Percentiles rank a stretch among this genome's conserved stretches.
These are phyloP conservation scores for Penicillium paneum DNA, from an alignment of 2,329 filamentous ascomycete genomes.

Conservation along the genomic window DNA sequence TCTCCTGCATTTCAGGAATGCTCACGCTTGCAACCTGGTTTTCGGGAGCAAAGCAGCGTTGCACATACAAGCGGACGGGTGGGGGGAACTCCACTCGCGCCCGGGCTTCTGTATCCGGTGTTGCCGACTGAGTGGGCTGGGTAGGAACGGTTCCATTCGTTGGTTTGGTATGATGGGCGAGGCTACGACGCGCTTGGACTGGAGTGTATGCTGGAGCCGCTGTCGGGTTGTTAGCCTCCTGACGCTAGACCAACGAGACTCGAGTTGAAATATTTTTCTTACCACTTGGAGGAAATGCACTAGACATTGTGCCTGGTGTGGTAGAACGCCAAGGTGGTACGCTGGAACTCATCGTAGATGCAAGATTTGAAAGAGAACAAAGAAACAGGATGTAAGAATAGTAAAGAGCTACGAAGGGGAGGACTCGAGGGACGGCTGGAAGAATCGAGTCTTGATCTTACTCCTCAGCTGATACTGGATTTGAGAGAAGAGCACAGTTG, in stretches of 20 bases:
- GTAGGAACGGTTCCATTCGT: conserved; percentile 22
- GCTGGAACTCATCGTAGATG: conserved; percentile 38
- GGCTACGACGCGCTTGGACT: conserved; percentile 61
- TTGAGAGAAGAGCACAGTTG: neutral
- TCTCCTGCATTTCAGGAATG: conserved; percentile 72
- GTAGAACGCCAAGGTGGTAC: conserved; percentile 41
- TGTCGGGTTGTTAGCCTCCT: conserved; percentile 21
- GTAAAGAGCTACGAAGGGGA: conserved; percentile 16
- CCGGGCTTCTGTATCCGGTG: conserved; percentile 40
- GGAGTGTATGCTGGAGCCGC: conserved; percentile 57
- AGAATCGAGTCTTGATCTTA: conserved; percentile 4
- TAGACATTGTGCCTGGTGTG: conserved; percentile 29
- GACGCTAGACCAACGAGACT: neutral
- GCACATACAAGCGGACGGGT: conserved; percentile 83
- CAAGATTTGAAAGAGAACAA: conserved; percentile 13
- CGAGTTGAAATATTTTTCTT: conserved; percentile 15
- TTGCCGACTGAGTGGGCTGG: conserved; percentile 26
- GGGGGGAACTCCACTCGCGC: conserved; percentile 71
- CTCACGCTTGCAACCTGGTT: conserved; percentile 63
- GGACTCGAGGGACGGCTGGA: neutral
- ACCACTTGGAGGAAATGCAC: conserved; percentile 34
- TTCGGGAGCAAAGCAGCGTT: conserved; percentile 76
- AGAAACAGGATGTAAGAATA: conserved; percentile 12
- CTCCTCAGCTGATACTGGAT: conserved; percentile 1
- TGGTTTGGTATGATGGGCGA: conserved; percentile 44